Percentiles rank a stretch among this genome's conserved stretches.
Conservation (phyloP, 306 rosid genomes). For the Vigna unguiculata region DNA sequence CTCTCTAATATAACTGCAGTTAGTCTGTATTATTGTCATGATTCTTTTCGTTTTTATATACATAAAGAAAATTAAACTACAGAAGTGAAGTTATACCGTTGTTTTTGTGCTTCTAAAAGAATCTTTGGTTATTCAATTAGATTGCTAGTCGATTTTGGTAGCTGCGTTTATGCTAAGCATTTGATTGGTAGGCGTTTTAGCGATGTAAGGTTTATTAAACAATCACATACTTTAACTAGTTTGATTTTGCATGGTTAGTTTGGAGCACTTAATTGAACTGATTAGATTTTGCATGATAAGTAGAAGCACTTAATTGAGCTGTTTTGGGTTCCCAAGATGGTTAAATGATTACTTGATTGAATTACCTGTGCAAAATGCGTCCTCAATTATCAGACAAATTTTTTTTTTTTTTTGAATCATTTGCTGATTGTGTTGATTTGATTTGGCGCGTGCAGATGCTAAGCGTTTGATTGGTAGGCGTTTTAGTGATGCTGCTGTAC, state of each 20-base stretch:
- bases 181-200: no score
- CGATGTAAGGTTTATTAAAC: not conserved
- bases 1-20: not conserved
- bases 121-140: not conserved
- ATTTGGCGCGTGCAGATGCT: conserved; percentile 47
- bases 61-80: not conserved
- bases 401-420: not conserved
- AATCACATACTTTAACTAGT: not conserved
- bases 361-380: not conserved
- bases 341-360: not conserved
- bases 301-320: not conserved
- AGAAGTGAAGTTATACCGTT: not conserved
- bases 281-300: not conserved
- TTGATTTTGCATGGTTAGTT: not conserved
- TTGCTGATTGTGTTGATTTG: not conserved
- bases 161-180: no score
- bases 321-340: not conserved
- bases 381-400: not conserved
- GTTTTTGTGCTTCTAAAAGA: not conserved
- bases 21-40: not conserved
- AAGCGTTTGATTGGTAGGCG: conserved; percentile 65
- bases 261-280: not conserved
- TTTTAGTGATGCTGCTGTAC: conserved; percentile 52
- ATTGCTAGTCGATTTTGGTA: not conserved
- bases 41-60: not conserved